phyloP scores from a whole-genome alignment of 2,329 filamentous ascomycete genomes.

The Coniella vitis region DNA sequence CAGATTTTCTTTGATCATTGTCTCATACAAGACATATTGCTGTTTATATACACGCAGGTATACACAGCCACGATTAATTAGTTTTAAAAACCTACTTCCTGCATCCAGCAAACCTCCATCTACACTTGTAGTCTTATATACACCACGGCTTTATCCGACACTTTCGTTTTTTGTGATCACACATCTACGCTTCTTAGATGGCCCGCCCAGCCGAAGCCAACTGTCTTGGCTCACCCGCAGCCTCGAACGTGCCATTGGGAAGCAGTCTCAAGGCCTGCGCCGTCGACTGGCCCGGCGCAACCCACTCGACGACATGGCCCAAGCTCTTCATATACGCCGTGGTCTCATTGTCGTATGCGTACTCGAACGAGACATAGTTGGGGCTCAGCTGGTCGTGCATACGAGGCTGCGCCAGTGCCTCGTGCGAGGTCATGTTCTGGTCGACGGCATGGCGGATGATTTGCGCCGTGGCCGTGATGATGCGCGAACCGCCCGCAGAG shows the following conservation, averaged over 20 bases:
- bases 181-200: background rate
- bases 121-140: too few relatives aligned
- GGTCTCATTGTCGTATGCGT: constrained; percentile 57
- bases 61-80: too few relatives aligned
- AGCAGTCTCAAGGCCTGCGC: constrained; percentile 62
- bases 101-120: too few relatives aligned
- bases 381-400: constrained; percentile 80
- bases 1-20: too few relatives aligned
- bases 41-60: too few relatives aligned
- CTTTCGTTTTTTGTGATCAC: background rate
- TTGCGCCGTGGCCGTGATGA: constrained; percentile 74
- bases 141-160: too few relatives aligned
- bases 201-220: constrained; percentile 11
- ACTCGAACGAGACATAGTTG: constrained; percentile 61
- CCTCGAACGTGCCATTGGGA: constrained; percentile 30
- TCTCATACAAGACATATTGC: too few relatives aligned
- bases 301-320: constrained; percentile 68
- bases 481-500: constrained; percentile 73
- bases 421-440: constrained; percentile 46
- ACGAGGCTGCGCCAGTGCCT: constrained; percentile 60
- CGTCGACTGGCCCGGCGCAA: constrained; percentile 55
- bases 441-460: constrained; percentile 68
- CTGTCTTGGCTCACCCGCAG: constrained; percentile 15
- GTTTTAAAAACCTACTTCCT: too few relatives aligned
- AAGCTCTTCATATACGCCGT: constrained; percentile 54